phyloP scores from a whole-genome alignment of 2,329 filamentous ascomycete species.

The Calonectria leucothoes region DNA sequence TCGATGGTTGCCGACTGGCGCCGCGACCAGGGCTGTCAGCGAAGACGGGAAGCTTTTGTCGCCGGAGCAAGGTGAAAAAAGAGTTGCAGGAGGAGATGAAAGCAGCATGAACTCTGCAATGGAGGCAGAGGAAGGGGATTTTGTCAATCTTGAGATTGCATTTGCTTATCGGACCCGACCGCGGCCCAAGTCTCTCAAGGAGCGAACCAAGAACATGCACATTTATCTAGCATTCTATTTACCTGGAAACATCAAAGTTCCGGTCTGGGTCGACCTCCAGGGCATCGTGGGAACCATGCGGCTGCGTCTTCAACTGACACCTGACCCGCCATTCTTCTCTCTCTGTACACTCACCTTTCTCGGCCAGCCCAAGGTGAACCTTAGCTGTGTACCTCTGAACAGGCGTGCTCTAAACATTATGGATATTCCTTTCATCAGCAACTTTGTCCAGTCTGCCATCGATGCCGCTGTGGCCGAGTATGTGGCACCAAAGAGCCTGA shows the following conservation, averaged over 20 bases:
- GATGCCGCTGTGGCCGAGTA: conserved; percentile 81
- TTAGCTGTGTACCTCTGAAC: conserved; percentile 77
- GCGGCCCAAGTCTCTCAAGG: conserved; percentile 70
- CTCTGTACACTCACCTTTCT: conserved; percentile 80
- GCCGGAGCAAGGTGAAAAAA: conserved; percentile 50
- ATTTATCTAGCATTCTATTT: conserved; percentile 79
- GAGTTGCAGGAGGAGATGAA: conserved; percentile 49
- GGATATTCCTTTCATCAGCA: conserved; percentile 79
- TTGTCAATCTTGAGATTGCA: conserved; percentile 80
- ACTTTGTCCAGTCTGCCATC: conserved; percentile 80
- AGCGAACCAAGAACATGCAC: conserved; percentile 75
- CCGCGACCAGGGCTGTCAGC: conserved; percentile 71
- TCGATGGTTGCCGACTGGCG: conserved; percentile 78
- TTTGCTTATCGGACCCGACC: conserved; percentile 78
- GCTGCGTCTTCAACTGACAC: conserved; percentile 76
- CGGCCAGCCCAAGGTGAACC: conserved; percentile 78
- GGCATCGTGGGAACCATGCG: conserved; percentile 79
- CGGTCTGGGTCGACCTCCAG: conserved; percentile 81
- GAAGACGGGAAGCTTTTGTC: conserved; percentile 64
- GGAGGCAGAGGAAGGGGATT: conserved; percentile 82
- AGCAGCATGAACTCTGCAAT: conserved; percentile 57
- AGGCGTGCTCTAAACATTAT: conserved; percentile 79
- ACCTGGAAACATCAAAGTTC: conserved; percentile 62
- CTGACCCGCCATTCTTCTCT: conserved; percentile 82
- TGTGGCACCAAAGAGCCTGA: conserved; percentile 80